Conservation (phyloP, 129 eudicot genomes). For the Oenanthe sinensis region DNA sequence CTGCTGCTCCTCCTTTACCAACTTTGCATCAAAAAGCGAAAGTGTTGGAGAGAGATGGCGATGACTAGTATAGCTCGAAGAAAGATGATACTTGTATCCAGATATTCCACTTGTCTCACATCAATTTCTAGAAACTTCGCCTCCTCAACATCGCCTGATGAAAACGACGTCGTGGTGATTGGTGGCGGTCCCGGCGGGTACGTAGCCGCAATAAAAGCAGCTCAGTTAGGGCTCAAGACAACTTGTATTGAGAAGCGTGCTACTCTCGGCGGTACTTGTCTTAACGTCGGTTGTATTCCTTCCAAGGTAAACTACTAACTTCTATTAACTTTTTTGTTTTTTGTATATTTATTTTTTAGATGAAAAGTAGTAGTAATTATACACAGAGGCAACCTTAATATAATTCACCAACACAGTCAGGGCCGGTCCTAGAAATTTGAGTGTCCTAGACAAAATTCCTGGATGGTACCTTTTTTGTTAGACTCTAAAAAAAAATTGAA, state of each 20-base stretch:
- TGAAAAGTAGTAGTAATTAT: too few species aligned
- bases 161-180: slow-evolving; percentile 70
- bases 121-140: slow-evolving; percentile 34
- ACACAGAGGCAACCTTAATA: too few species aligned
- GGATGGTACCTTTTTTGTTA: too few species aligned
- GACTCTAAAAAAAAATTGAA: too few species aligned
- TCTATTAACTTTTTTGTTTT: not conserved
- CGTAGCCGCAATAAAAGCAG: slow-evolving; percentile 87
- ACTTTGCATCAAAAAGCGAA: not conserved
- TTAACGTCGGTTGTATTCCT: slow-evolving; percentile 80
- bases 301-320: slow-evolving; percentile 31
- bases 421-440: too few species aligned
- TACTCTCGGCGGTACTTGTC: slow-evolving; percentile 85
- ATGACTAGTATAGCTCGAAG: slow-evolving; percentile 54
- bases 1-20: not conserved
- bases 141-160: slow-evolving; percentile 50
- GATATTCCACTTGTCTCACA: slow-evolving; percentile 30
- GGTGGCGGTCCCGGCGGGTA: slow-evolving; percentile 95
- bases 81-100: slow-evolving; percentile 28
- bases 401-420: too few species aligned
- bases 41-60: too few species aligned
- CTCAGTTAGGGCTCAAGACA: slow-evolving; percentile 83
- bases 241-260: slow-evolving; percentile 88
- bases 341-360: not conserved
- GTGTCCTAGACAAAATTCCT: too few species aligned